Percentiles rank a stretch among this genome's conserved stretches.
These are phyloP conservation scores for Penicillium digitatum DNA, from an alignment of 2,329 filamentous ascomycete species.

Conservation along the genomic window DNA sequence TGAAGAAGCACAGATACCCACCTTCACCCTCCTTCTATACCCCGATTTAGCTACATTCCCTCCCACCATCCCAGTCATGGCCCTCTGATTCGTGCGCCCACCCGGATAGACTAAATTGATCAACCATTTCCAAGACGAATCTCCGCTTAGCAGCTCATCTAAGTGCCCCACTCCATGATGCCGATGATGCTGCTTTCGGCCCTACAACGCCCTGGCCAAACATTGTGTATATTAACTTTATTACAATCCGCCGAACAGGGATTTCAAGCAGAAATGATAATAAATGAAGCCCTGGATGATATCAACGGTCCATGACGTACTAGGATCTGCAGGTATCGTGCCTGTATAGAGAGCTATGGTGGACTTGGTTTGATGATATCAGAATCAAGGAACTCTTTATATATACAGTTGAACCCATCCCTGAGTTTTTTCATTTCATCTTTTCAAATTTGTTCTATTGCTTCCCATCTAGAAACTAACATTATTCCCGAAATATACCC, in stretches of 20 bases:
- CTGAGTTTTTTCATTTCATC: neutral
- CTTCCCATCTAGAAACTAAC: conserved; percentile 3
- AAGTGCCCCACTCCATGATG: conserved; percentile 20
- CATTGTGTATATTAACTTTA: conserved; percentile 7
- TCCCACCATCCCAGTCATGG: neutral
- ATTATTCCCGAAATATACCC: conserved; percentile 6
- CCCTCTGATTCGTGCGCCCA: conserved; percentile 8
- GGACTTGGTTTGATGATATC: conserved; percentile 13
- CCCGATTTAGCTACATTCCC: conserved; percentile 8
- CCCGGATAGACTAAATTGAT: conserved; percentile 7
- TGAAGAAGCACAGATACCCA: conserved; percentile 12
- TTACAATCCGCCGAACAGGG: conserved; percentile 12
- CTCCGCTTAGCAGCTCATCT: conserved; percentile 5
- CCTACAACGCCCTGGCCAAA: conserved; percentile 6
- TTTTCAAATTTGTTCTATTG: neutral
- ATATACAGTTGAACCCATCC: neutral
- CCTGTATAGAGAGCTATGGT: conserved; percentile 13
- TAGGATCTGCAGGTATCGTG: conserved; percentile 6
- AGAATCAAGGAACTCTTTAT: conserved; percentile 6
- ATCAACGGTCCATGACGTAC: conserved; percentile 24
- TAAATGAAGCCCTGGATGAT: conserved; percentile 13
- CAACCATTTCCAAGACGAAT: conserved; percentile 3
- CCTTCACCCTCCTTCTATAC: conserved; percentile 5
- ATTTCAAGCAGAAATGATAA: conserved; percentile 1
- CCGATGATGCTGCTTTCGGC: conserved; percentile 11